Conservation (phyloP, 768 basidiomycete genomes). For the Scleroderma citrinum region DNA sequence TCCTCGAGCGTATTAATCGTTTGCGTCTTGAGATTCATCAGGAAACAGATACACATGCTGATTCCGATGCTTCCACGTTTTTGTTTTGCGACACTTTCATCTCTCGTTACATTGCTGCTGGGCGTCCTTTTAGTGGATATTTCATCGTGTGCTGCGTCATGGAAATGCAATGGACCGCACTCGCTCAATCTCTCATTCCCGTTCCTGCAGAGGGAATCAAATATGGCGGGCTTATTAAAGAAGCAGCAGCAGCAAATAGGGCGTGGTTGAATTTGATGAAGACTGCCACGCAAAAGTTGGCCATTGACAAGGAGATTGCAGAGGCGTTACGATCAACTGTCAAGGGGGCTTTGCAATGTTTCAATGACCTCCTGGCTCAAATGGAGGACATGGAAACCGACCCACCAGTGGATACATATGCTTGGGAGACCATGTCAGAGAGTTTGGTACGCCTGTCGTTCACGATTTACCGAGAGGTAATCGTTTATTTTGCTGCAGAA, state of each 20-base stretch:
- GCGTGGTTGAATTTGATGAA: constrained; percentile 71
- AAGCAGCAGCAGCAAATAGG: constrained; percentile 79
- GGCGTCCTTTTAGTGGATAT: constrained; percentile 79
- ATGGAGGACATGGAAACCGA: constrained; percentile 80
- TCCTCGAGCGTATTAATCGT: constrained; percentile 69
- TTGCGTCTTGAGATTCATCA: constrained; percentile 57
- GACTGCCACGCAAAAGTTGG: constrained; percentile 35
- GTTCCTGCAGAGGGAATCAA: constrained; percentile 25
- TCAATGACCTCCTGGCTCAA: constrained; percentile 69
- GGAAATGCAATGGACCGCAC: constrained; percentile 79
- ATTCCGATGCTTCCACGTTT: constrained; percentile 34
- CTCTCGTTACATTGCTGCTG: constrained; percentile 66
- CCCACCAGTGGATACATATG: constrained; percentile 79
- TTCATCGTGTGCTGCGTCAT: constrained; percentile 87
- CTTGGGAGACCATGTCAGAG: constrained; percentile 91
- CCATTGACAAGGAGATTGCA: constrained; percentile 32
- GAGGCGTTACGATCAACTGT: constrained; percentile 43
- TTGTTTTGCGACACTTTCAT: constrained; percentile 64
- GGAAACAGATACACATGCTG: constrained; percentile 42
- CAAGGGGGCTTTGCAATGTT: constrained; percentile 65
- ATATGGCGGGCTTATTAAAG: constrained; percentile 33
- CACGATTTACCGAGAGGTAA: neutral
- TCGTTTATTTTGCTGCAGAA: constrained; percentile 43
- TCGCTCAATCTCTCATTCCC: constrained; percentile 61
- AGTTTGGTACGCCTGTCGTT: constrained; percentile 58